These are phyloP conservation scores for Austroboletus niveus DNA, from an alignment of 1,284 basidiomycete species.

Conservation along the genomic window DNA sequence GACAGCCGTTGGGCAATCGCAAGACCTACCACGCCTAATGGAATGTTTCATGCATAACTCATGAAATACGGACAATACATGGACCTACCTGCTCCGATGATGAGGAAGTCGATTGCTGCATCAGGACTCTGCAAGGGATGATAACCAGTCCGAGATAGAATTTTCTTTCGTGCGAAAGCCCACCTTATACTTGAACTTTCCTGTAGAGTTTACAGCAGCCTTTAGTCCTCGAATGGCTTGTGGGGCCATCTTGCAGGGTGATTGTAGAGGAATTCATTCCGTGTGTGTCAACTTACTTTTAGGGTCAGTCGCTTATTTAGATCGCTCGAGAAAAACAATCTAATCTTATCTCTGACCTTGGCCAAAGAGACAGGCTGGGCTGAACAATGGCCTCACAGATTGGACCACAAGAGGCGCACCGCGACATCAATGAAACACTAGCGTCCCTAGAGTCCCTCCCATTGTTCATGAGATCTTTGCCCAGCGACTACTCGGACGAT, in stretches of 20 bases:
- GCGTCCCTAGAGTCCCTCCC: constrained; percentile 61
- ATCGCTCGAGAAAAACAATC: neutral
- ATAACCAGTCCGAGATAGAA: neutral
- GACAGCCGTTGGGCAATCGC: constrained; percentile 80
- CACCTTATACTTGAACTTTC: constrained; percentile 64
- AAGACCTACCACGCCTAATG: constrained; percentile 80
- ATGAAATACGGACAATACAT: neutral
- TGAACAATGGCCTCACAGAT: constrained; percentile 20
- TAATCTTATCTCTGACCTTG: constrained; percentile 20
- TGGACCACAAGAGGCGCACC: constrained; percentile 37
- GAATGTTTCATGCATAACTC: neutral
- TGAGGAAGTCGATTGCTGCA: constrained; percentile 79
- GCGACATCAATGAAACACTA: constrained; percentile 47
- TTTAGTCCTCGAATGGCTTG: constrained; percentile 48
- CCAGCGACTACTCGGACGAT: constrained; percentile 63
- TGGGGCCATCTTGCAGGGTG: constrained; percentile 17
- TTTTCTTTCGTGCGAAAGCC: constrained; percentile 4
- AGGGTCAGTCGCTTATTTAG: neutral
- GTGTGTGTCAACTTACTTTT: neutral
- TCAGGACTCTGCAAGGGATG: constrained; percentile 56
- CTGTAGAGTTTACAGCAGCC: constrained; percentile 59
- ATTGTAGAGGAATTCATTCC: no score
- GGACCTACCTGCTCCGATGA: constrained; percentile 85
- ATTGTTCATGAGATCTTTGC: constrained; percentile 91
- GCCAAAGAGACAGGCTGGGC: neutral